phyloP scores from a whole-genome alignment of 2,329 filamentous ascomycete genomes.

The Aspergillus sp. region DNA sequence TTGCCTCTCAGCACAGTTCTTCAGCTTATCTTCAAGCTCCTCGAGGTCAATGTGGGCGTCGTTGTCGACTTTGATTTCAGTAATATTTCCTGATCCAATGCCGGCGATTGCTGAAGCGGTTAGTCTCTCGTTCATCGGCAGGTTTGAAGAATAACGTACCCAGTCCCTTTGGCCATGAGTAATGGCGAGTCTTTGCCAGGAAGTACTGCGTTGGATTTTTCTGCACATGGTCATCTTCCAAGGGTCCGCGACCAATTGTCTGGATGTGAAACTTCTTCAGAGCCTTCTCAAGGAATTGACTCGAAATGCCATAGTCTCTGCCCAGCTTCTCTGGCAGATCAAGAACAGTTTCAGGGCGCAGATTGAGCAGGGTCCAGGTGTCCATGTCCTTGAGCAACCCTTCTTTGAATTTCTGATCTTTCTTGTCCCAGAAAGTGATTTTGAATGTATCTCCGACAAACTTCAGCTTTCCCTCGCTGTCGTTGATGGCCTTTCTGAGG shows the following conservation, averaged over 20 bases:
- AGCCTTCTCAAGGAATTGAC: neutral
- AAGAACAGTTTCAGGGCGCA: constrained; percentile 33
- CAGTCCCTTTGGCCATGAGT: constrained; percentile 44
- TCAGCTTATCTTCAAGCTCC: constrained; percentile 5
- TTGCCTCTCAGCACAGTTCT: constrained; percentile 15
- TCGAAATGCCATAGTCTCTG: constrained; percentile 1
- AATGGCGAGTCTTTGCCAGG: constrained; percentile 38
- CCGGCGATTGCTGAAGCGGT: constrained; percentile 34
- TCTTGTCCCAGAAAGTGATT: constrained; percentile 22
- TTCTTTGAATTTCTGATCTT: constrained; percentile 14
- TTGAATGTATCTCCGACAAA: constrained; percentile 25
- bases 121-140: neutral
- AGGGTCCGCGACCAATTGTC: constrained; percentile 2
- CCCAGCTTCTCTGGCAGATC: constrained; percentile 28
- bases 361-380: constrained; percentile 41
- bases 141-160: constrained; percentile 21
- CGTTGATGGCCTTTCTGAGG: constrained; percentile 24
- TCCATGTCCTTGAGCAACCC: constrained; percentile 29
- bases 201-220: constrained; percentile 29
- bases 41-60: constrained; percentile 33
- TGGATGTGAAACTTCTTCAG: constrained; percentile 6
- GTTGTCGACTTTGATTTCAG: constrained; percentile 36
- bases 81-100: constrained; percentile 37
- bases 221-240: constrained; percentile 18
- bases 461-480: constrained; percentile 16